These are phyloP conservation scores for Corchorus capsularis DNA, from an alignment of 345 rosid genomes.

Conservation along the genomic window DNA sequence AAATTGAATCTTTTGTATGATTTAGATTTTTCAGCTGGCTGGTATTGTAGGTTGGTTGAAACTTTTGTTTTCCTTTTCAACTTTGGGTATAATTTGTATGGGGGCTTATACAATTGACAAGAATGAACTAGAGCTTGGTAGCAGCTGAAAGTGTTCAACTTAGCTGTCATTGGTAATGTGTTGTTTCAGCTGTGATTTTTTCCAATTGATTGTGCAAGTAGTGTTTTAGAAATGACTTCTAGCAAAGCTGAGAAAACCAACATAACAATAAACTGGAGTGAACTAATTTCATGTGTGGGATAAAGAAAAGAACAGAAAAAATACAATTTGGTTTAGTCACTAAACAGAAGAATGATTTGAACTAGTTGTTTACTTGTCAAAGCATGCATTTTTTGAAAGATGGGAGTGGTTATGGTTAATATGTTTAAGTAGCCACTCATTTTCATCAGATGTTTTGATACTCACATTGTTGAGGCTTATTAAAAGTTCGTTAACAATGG, in stretches of 20 bases:
- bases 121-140: background rate
- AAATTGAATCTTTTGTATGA: background rate
- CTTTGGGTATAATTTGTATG: background rate
- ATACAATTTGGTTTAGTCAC: no score
- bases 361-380: background rate
- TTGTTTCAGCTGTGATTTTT: background rate
- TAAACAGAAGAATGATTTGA: background rate
- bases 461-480: conserved; percentile 15
- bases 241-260: background rate
- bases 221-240: background rate
- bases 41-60: background rate
- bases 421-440: background rate
- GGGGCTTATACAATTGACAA: background rate
- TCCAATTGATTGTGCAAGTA: background rate
- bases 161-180: background rate
- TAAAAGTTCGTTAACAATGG: conserved; percentile 5
- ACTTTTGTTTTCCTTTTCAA: no score
- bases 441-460: background rate
- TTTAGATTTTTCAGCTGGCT: background rate
- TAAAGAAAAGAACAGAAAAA: background rate
- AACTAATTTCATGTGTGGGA: background rate
- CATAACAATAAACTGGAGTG: background rate
- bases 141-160: background rate
- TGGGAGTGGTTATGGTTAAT: background rate
- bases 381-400: background rate